These are phyloP conservation scores for Sherardia arvensis DNA, from an alignment of 257 asterid species.

Conservation along the genomic window DNA sequence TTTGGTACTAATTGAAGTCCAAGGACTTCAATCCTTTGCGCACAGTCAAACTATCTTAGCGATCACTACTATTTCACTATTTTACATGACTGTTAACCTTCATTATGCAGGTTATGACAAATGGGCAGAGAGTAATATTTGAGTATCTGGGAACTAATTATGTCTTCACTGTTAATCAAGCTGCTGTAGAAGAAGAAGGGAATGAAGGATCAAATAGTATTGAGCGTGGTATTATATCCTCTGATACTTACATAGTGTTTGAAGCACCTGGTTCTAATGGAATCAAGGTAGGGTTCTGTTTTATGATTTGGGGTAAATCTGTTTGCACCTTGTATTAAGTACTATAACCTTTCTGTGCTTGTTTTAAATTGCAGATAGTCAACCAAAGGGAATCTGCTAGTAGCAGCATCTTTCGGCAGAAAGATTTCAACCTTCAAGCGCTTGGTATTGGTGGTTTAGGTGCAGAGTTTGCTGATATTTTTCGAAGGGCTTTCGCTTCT, in stretches of 20 bases:
- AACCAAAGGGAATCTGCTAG: constrained; percentile 97
- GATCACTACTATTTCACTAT: not conserved
- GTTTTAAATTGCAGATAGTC: constrained; percentile 52
- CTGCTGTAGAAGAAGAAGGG: constrained; percentile 48
- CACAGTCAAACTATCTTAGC: not conserved
- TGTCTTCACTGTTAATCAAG: constrained; percentile 79
- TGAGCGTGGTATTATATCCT: constrained; percentile 79
- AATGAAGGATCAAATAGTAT: constrained; percentile 45
- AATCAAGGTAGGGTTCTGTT: constrained; percentile 52
- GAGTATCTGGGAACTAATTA: constrained; percentile 84
- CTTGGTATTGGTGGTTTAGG: constrained; percentile 96
- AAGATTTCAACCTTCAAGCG: constrained; percentile 85
- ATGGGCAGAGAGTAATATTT: constrained; percentile 78
- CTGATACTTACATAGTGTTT: constrained; percentile 76
- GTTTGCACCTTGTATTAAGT: constrained; percentile 9
- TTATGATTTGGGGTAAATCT: constrained; percentile 7
- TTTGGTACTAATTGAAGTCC: not conserved
- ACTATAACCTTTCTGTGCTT: constrained; percentile 5
- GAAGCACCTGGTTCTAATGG: constrained; percentile 84
- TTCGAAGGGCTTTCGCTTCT: constrained; percentile 99
- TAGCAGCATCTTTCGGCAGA: constrained; percentile 86
- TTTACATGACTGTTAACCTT: not conserved
- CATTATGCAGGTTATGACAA: constrained; percentile 65
- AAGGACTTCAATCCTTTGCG: not conserved
- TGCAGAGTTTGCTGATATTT: constrained; percentile 94